Conservation (phyloP, 2,329 filamentous ascomycete species). For the Calonectria multiphialidica region DNA sequence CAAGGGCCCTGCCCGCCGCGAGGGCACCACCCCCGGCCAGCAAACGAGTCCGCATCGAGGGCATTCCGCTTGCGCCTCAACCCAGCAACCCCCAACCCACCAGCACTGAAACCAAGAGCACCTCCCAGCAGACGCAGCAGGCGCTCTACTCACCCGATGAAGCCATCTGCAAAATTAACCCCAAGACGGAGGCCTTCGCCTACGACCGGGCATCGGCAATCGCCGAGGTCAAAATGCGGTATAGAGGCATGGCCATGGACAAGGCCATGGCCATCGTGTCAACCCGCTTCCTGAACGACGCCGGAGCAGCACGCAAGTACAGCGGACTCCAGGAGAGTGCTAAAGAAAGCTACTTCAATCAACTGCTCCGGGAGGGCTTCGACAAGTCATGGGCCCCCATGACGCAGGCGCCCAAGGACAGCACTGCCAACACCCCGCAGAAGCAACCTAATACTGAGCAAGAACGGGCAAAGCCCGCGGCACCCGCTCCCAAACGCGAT, state of each 20-base stretch:
- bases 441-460: not conserved
- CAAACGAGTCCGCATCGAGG: constrained; percentile 30
- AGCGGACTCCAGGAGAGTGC: not conserved
- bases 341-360: constrained; percentile 14
- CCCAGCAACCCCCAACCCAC: not conserved
- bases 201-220: constrained; percentile 28
- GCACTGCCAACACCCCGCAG: not conserved
- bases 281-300: constrained; percentile 4
- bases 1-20: constrained; percentile 11
- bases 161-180: constrained; percentile 29
- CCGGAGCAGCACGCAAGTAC: not conserved
- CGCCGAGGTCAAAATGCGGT: constrained; percentile 34
- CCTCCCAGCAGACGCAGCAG: not conserved
- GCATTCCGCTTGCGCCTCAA: constrained; percentile 1
- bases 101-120: not conserved
- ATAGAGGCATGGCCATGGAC: constrained; percentile 26
- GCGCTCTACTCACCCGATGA: constrained; percentile 19
- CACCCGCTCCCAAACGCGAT: not conserved
- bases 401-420: not conserved
- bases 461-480: constrained; percentile 3
- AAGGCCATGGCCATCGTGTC: constrained; percentile 35
- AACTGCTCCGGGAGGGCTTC: not conserved
- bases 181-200: not conserved
- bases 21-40: constrained; percentile 19
- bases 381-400: not conserved